Base-by-base conservation (phyloP, 2,329 filamentous ascomycete species). In the Diaporthe sp. region DNA sequence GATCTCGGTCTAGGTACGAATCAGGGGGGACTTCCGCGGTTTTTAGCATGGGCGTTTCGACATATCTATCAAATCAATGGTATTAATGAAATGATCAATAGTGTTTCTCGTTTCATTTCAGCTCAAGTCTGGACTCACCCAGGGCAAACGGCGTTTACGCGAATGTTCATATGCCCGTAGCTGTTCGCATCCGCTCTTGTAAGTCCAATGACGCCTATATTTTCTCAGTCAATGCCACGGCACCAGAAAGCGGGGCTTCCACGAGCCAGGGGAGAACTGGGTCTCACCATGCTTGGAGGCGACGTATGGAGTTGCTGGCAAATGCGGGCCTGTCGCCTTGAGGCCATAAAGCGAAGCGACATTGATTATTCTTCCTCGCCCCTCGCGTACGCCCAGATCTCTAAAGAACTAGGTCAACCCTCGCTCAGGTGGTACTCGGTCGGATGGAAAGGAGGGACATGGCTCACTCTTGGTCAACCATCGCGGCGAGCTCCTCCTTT, bases 261-360 rank as follows among this genome's bases (percentile, higher is more conserved):
- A 30, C n/a, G 15, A 13, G 27, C 13, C 12, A 7, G 27, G 1
- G 22, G 22, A 35, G 27, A 19, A 35, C 2, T 6, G 15, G 27
- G 22, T 37, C 61, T 66, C 44, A 77, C 85, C 88, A 78, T 90
- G 88, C 80, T 91, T 91, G 59, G 86, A 83, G 0, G 87, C 83
- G 4, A 84, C 78, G 77, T 91, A 91, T 25, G 88, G 85, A 2
- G 84, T 86, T 22, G 85, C 82, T 10, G 83, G 78, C 55, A 85
- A 80, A 35, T 75, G 71, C 10, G 75, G 78, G n/a, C 78, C 77
- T 2, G 85, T 80, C 2, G 83, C 85, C 9, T 88, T 81, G 25
- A 88, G 71, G 17, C 88, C 88, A 69, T 86, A 86, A 81, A 90
- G 87, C 50, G 86, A 88, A 1, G 88, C 83, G 3, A 88, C 83